These are phyloP conservation scores for Coemansia interrupta DNA, from an alignment of 192 early-diverging fungal species.

Conservation along the genomic window DNA sequence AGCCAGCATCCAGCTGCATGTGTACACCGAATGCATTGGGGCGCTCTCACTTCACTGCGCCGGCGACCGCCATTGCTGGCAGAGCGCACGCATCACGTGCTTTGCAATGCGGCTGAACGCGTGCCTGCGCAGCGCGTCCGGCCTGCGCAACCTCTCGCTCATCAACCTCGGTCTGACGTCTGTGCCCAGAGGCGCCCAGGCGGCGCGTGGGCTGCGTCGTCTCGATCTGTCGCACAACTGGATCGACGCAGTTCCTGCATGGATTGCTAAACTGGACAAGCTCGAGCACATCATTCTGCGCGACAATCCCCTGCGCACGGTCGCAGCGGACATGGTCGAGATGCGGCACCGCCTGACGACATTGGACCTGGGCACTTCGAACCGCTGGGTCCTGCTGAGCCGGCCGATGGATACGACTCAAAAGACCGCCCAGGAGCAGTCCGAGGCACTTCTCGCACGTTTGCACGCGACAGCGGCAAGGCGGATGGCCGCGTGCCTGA, in stretches of 20 bases:
- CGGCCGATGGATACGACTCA: slow-evolving; percentile 18
- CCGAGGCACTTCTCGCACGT: slow-evolving; percentile 18
- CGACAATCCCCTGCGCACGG: slow-evolving; percentile 39
- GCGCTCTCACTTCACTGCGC: slow-evolving; percentile 30
- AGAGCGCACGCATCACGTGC: slow-evolving; percentile 28
- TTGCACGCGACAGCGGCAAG: slow-evolving; percentile 28
- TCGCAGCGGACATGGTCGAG: slow-evolving; percentile 45
- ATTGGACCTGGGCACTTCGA: slow-evolving; percentile 26
- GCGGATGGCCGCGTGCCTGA: slow-evolving; percentile 41
- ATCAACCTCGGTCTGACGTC: slow-evolving; percentile 41
- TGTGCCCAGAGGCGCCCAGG: slow-evolving; percentile 18
- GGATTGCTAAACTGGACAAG: slow-evolving; percentile 24
- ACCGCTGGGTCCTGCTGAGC: slow-evolving; percentile 30
- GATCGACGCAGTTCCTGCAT: slow-evolving; percentile 37
- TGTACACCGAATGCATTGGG: slow-evolving; percentile 24
- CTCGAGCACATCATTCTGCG: slow-evolving; percentile 39
- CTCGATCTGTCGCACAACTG: slow-evolving; percentile 55
- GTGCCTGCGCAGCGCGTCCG: slow-evolving; percentile 21
- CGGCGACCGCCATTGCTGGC: slow-evolving; percentile 34
- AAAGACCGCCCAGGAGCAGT: slow-evolving; percentile 19
- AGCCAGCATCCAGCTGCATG: slow-evolving; percentile 19
- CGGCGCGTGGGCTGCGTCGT: slow-evolving; percentile 28
- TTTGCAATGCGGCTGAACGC: slow-evolving; percentile 33
- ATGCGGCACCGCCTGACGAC: slow-evolving; percentile 43
- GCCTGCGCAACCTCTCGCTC: slow-evolving; percentile 30